Evolutionary conservation across 257 asterid genomes (phyloP), one percentile per base, ranked within the genome.

Genomic region (Rhazya stricta): DNA sequence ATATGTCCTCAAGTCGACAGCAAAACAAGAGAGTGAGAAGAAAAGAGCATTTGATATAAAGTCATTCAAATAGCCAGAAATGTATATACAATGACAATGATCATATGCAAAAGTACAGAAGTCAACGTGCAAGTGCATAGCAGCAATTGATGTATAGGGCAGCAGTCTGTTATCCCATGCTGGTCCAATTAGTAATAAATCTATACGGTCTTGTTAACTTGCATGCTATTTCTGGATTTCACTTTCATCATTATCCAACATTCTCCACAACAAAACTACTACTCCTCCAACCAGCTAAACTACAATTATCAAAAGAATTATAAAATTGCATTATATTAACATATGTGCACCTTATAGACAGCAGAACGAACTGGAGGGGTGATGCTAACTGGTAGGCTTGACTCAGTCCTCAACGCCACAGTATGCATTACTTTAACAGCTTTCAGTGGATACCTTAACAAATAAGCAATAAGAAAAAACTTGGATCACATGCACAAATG

Each of bases 391-490:
- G 84, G 85, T 67, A 89, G 78, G 81, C 85, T 86, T 72, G 91
- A 83, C 82, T 91, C 98, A 2, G 97, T 92, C 87, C 97, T 88
- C 87, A 88, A 80, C 57, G 99, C 96, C 79, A 94, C 99, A 29
- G 86, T 84, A 82, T 94, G 99, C 99, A 94, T 94, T 79, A 94
- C 97, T 79, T 86, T 91, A 54, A 92, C 99, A 6, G 99, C 98
- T 85, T 92, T 94, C 89, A 94, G 74, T 15, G 98, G 99, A 74
- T 73, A 91, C 85, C 99, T 94, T 34, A 32, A 25, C 13, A 83
- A 34, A 30, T 21, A 68, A 48, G 46, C 50, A 30, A 57, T 48
- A 37, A 46, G 19, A 54, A n/a, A 27, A 18, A 60, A 50, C 34
- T 62, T 32, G 3, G 27, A 41, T 61, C 66, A 73, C 23, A 71